These are phyloP conservation scores for Candida pseudocylindracea DNA, from an alignment of 1,139 yeast genomes.

Conservation along the genomic window DNA sequence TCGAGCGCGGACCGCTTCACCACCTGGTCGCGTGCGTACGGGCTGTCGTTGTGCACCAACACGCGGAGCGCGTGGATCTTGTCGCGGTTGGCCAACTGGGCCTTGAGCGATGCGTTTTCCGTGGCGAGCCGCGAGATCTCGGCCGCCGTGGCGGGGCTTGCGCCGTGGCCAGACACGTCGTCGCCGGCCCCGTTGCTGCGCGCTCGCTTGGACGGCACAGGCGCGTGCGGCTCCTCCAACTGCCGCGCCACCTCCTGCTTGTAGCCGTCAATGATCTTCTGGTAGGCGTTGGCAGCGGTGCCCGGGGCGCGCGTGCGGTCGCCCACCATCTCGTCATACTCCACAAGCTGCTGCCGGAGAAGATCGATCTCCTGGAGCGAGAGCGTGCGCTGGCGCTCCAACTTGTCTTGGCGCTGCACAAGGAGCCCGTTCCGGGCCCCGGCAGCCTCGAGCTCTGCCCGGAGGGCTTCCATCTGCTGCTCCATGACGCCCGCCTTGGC, in stretches of 20 bases:
- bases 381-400: slow-evolving; percentile 29
- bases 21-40: slow-evolving; percentile 40
- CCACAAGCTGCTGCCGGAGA: slow-evolving; percentile 21
- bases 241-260: slow-evolving; percentile 26
- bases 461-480: too few species aligned
- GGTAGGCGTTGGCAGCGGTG: slow-evolving; percentile 21
- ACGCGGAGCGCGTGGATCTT: slow-evolving; percentile 14
- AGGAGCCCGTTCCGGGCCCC: slow-evolving; percentile 12
- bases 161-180: slow-evolving; percentile 12
- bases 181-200: background rate
- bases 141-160: slow-evolving; percentile 17
- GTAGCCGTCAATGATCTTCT: slow-evolving; percentile 30
- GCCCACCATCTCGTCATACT: slow-evolving; percentile 10
- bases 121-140: slow-evolving; percentile 14
- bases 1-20: slow-evolving; percentile 33
- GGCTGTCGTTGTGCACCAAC: slow-evolving; percentile 45
- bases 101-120: slow-evolving; percentile 9
- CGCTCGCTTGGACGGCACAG: background rate
- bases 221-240: slow-evolving; percentile 7
- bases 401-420: slow-evolving; percentile 10
- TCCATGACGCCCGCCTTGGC: too few species aligned
- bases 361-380: slow-evolving; percentile 41
- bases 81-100: slow-evolving; percentile 11
- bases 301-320: slow-evolving; percentile 8
- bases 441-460: slow-evolving; percentile 7